phyloP scores from a whole-genome alignment of 768 basidiomycete species.

The Astraeus odoratus region DNA sequence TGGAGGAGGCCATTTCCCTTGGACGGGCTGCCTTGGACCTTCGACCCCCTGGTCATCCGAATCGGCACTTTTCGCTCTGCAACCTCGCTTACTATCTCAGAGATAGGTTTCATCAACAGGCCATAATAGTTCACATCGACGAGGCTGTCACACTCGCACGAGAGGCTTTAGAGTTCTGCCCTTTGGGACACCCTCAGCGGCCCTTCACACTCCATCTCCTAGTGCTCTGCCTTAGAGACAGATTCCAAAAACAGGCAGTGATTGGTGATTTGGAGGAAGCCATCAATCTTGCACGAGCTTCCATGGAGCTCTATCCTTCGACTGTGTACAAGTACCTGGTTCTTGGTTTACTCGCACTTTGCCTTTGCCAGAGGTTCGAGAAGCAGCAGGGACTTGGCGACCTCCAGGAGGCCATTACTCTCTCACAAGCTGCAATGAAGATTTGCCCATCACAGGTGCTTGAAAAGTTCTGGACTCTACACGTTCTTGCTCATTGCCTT shows the following conservation, averaged over 20 bases:
- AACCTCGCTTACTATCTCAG: background rate
- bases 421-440: background rate
- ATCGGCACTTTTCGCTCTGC: background rate
- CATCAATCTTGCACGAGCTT: background rate
- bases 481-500: background rate
- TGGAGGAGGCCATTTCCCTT: background rate
- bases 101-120: background rate
- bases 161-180: background rate
- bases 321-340: background rate
- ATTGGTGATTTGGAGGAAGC: background rate
- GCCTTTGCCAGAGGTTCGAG: background rate
- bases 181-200: background rate
- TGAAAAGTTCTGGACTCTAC: background rate
- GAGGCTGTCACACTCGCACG: background rate
- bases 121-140: background rate
- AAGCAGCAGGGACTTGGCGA: background rate
- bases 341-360: background rate
- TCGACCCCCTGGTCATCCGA: background rate
- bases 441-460: background rate
- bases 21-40: background rate
- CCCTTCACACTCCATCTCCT: background rate
- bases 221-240: background rate
- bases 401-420: background rate
- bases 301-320: background rate
- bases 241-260: background rate